Evolutionary conservation across 164 flowering plant species (phyloP).

Genomic region (Berberis thunbergii): DNA sequence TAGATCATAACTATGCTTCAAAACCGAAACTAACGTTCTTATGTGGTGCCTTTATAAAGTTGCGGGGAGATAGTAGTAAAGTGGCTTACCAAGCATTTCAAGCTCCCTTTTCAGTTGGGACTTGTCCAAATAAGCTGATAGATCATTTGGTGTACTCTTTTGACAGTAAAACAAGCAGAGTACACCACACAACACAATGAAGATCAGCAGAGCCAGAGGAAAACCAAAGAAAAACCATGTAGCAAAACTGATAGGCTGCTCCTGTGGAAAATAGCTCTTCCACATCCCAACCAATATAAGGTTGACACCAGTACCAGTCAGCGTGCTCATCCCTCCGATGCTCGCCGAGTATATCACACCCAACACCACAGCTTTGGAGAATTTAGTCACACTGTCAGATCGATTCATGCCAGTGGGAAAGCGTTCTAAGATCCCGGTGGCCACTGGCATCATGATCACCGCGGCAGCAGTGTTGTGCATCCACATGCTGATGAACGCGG

Average conservation of each 20-base stretch:
- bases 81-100: slow-evolving; percentile 45
- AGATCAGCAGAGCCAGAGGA: slow-evolving; percentile 62
- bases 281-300: slow-evolving; percentile 91
- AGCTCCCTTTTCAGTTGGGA: slow-evolving; percentile 69
- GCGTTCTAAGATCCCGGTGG: slow-evolving; percentile 76
- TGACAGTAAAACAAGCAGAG: slow-evolving; percentile 55
- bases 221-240: slow-evolving; percentile 77
- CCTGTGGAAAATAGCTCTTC: slow-evolving; percentile 75
- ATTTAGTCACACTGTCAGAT: slow-evolving; percentile 25
- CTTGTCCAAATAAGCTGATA: slow-evolving; percentile 57
- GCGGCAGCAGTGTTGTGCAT: slow-evolving; percentile 93
- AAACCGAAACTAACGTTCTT: background rate
- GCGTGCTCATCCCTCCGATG: slow-evolving; percentile 81
- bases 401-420: slow-evolving; percentile 29
- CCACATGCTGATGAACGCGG: slow-evolving; percentile 96
- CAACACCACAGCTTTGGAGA: slow-evolving; percentile 65
- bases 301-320: slow-evolving; percentile 94
- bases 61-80: background rate
- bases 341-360: slow-evolving; percentile 70
- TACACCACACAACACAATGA: slow-evolving; percentile 57
- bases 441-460: slow-evolving; percentile 94
- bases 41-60: background rate
- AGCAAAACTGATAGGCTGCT: slow-evolving; percentile 56
- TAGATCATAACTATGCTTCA: background rate
- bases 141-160: slow-evolving; percentile 29